Evolutionary conservation across 345 rosid species (phyloP).

Genomic region (Psidium guajava): DNA sequence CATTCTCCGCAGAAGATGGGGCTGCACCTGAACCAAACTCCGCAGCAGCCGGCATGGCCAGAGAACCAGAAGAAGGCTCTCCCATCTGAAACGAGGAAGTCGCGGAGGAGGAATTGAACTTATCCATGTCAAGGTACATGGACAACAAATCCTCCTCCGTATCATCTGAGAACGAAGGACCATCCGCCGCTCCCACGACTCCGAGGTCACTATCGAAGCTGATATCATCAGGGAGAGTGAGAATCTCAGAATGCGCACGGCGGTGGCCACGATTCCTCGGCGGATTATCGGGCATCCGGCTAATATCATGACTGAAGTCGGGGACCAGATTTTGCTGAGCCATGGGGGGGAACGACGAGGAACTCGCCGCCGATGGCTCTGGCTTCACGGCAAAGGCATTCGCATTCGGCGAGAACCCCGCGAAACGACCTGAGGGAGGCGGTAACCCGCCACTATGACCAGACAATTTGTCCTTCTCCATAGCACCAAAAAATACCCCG

Average conservation of each 20-base stretch:
- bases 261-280: slow-evolving; percentile 84
- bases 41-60: slow-evolving; percentile 8
- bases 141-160: slow-evolving; percentile 82
- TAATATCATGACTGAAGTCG: slow-evolving; percentile 15
- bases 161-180: slow-evolving; percentile 81
- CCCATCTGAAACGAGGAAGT: slow-evolving; percentile 49
- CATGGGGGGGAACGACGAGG: not conserved
- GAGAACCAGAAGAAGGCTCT: slow-evolving; percentile 24
- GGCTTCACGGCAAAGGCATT: slow-evolving; percentile 35
- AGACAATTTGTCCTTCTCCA: slow-evolving; percentile 69
- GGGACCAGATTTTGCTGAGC: not conserved
- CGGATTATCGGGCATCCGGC: slow-evolving; percentile 88
- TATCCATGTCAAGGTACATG: slow-evolving; percentile 91
- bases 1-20: slow-evolving; percentile 16
- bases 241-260: slow-evolving; percentile 93
- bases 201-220: slow-evolving; percentile 93
- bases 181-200: slow-evolving; percentile 71
- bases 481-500: slow-evolving; percentile 1
- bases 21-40: slow-evolving; percentile 2
- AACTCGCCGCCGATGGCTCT: slow-evolving; percentile 15
- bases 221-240: slow-evolving; percentile 92
- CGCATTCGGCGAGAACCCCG: slow-evolving; percentile 40
- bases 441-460: slow-evolving; percentile 17
- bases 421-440: not conserved
- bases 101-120: slow-evolving; percentile 69